Evolutionary conservation across 2,329 filamentous ascomycete species (phyloP), one percentile per base, ranked within the genome.

Genomic region (Parafenestella ontariensis): DNA sequence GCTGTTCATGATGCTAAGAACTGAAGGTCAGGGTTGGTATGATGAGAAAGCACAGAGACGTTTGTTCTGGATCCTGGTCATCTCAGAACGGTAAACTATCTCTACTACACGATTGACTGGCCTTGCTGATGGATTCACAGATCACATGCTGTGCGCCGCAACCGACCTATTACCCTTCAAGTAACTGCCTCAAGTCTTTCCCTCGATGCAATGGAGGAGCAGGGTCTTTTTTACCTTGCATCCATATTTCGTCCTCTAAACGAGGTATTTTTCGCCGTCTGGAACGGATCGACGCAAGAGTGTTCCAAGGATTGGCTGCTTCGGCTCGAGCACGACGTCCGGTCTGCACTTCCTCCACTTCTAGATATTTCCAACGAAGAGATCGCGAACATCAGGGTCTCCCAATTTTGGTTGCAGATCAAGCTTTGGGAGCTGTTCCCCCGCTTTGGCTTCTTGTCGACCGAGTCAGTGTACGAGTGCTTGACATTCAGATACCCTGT

Each of bases 71-170:
- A 56, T 70, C 11, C 20, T 71, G 5, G 26, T 70, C 3, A 52
- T 71, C 2, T 70, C 66, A 4, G 67, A 71, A 42, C 62, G 66
- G 68, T 66, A 63, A 2, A 15, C 5, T 20, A 1, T n/a, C 21
- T 9, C 13, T n/a, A 6, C 4, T 15, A n/a, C 6, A 15, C 11
- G 1, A 24, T 23, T 15, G 10, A 7, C 15, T 6, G 11, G 10
- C 3, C 1, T 21, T 26, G 31, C 43, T 57, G 34, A 46, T 46
- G n/a, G 5, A 20, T 1, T 28, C 54, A 62, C 72, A 82, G 87
- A 74, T 85, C 89, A 11, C 92, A 92, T 70, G 88, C 88, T 45
- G 79, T 93, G 26, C 87, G 90, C 71, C 85, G 88, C 67, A 84
- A 85, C 60, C 85, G 87, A 40, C 89, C 89, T 13, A 76, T 92